These are phyloP conservation scores for Agrocybe pediades DNA, from an alignment of 768 basidiomycete genomes.

Conservation along the genomic window DNA sequence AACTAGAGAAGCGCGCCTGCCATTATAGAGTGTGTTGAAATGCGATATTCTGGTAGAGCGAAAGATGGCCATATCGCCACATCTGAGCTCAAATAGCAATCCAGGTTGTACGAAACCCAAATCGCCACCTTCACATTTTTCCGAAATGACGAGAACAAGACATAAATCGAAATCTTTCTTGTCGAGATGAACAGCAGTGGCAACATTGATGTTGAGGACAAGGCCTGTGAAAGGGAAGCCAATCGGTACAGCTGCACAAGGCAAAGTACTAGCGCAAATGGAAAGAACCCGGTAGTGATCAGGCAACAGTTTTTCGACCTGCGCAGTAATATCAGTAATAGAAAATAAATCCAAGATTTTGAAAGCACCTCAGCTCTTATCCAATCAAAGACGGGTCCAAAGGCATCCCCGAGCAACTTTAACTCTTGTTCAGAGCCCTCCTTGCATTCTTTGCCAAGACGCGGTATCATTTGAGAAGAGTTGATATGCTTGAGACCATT, in stretches of 20 bases:
- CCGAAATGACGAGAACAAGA: not conserved
- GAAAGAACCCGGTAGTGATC: not conserved
- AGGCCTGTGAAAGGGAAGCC: not conserved
- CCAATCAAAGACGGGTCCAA: not conserved
- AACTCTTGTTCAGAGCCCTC: not conserved
- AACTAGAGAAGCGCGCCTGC: constrained; percentile 3
- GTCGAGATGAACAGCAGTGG: not conserved
- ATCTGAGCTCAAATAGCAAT: not conserved
- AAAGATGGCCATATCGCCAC: constrained; percentile 3
- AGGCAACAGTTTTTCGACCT: not conserved
- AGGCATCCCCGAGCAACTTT: not conserved
- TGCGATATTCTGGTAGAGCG: not conserved
- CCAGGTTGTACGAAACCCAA: constrained; percentile 1
- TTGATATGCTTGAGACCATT: not conserved
- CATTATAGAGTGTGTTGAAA: constrained; percentile 1
- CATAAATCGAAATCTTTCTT: not conserved
- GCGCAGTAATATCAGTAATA: not conserved
- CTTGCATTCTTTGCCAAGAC: not conserved
- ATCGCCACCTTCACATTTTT: not conserved
- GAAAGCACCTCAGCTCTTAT: not conserved
- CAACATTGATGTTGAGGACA: not conserved
- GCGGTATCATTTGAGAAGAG: not conserved
- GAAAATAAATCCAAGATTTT: not conserved
- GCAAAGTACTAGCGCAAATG: not conserved
- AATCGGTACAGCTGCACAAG: not conserved